phyloP scores from a whole-genome alignment of 176 grass and related monocot species.

The Pontederia crassipes region DNA sequence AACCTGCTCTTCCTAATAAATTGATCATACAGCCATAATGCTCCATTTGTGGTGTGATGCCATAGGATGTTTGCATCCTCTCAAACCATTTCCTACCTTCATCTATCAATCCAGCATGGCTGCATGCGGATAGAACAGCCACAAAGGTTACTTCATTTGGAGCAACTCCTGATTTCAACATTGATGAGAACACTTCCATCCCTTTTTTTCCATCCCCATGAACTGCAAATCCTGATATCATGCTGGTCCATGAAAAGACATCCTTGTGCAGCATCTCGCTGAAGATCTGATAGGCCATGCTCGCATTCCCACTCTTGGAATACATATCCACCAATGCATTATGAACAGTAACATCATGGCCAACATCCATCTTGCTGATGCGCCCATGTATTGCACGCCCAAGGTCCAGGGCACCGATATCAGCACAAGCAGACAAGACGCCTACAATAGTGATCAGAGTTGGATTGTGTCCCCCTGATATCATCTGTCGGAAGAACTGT shows the following conservation, averaged over 20 bases:
- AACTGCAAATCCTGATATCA: constrained; percentile 51
- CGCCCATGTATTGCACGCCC: constrained; percentile 41
- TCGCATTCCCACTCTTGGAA: constrained; percentile 44
- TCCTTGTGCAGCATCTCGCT: constrained; percentile 39
- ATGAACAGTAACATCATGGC: constrained; percentile 25
- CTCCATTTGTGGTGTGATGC: constrained; percentile 32
- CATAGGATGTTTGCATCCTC: constrained; percentile 28
- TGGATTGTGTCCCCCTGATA: constrained; percentile 31
- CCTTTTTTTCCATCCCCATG: constrained; percentile 41
- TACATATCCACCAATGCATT: constrained; percentile 75
- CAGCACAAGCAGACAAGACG: constrained; percentile 46
- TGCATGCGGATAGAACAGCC: constrained; percentile 49
- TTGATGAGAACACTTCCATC: constrained; percentile 37
- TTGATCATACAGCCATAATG: constrained; percentile 68
- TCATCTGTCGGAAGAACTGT: constrained; percentile 50
- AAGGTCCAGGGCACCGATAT: constrained; percentile 51
- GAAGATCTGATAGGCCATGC: constrained; percentile 33
- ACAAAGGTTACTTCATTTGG: constrained; percentile 52
- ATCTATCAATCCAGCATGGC: constrained; percentile 42
- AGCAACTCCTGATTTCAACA: constrained; percentile 30
- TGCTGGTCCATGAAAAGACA: constrained; percentile 55
- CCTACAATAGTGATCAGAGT: constrained; percentile 40
- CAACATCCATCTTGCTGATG: constrained; percentile 29
- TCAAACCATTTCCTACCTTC: constrained; percentile 45
- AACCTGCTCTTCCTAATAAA: constrained; percentile 54